Conservation (phyloP, 1,284 basidiomycete genomes). For the Naganishia sp. region DNA sequence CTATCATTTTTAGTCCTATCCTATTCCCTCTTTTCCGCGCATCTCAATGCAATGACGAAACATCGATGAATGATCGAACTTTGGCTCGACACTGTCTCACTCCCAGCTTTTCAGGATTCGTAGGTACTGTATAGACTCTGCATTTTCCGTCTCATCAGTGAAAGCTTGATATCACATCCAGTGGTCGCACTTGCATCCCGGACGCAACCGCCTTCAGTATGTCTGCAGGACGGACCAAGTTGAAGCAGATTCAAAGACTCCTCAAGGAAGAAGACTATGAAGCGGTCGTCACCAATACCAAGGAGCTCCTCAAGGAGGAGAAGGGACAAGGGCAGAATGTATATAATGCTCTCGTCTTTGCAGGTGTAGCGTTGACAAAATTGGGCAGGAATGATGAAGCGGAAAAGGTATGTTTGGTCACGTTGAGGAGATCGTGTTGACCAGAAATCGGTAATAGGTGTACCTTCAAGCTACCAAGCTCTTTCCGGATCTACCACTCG, state of each 20-base stretch:
- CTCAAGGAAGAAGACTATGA: slow-evolving; percentile 73
- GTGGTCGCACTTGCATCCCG: no score
- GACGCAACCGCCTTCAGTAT: neutral
- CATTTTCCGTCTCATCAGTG: no score
- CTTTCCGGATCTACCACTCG: slow-evolving; percentile 66
- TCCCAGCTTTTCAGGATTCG: neutral
- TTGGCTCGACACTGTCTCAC: neutral
- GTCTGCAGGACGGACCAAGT: slow-evolving; percentile 65
- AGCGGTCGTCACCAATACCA: slow-evolving; percentile 55
- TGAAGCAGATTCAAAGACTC: slow-evolving; percentile 78
- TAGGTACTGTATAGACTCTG: neutral
- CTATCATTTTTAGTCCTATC: neutral
- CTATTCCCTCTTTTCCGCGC: neutral
- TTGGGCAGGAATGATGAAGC: slow-evolving; percentile 69
- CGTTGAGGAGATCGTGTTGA: slow-evolving; percentile 18
- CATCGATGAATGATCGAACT: slow-evolving; percentile 1
- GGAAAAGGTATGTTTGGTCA: slow-evolving; percentile 69
- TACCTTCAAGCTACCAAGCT: slow-evolving; percentile 72
- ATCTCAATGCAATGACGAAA: slow-evolving; percentile 2
- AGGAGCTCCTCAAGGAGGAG: slow-evolving; percentile 59
- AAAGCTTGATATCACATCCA: neutral
- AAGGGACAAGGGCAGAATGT: slow-evolving; percentile 62
- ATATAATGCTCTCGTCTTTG: slow-evolving; percentile 69
- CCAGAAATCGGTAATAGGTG: slow-evolving; percentile 56
- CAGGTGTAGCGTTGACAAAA: slow-evolving; percentile 74